Conservation (phyloP, 805 yeast species). For the Saturnispora quitensis region DNA sequence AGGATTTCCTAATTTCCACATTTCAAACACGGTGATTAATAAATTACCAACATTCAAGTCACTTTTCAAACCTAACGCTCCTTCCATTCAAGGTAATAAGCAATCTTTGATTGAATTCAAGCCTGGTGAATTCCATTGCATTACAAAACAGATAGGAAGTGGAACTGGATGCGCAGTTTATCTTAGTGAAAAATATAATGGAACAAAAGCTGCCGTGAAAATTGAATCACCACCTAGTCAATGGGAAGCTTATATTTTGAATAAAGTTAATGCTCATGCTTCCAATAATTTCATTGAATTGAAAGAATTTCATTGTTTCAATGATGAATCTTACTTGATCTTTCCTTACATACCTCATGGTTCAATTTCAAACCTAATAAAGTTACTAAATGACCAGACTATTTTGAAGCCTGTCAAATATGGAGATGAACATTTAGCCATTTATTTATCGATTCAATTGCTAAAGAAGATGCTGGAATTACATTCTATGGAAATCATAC, state of each 20-base stretch:
- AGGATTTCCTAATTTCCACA: slow-evolving; percentile 25
- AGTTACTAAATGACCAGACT: slow-evolving; percentile 26
- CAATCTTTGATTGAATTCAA: slow-evolving; percentile 37
- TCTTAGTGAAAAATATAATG: slow-evolving; percentile 53
- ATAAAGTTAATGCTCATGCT: slow-evolving; percentile 40
- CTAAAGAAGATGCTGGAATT: slow-evolving; percentile 48
- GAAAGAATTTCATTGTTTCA: slow-evolving; percentile 42
- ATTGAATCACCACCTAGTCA: slow-evolving; percentile 57
- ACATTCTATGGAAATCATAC: slow-evolving; percentile 62
- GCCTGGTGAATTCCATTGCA: slow-evolving; percentile 34
- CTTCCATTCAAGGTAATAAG: slow-evolving; percentile 24
- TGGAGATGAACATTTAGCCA: slow-evolving; percentile 50
- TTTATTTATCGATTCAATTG: slow-evolving; percentile 58
- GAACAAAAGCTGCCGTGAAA: slow-evolving; percentile 56
- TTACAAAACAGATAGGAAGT: slow-evolving; percentile 54
- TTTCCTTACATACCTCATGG: slow-evolving; percentile 63
- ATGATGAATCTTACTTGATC: slow-evolving; percentile 61
- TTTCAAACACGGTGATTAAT: slow-evolving; percentile 4
- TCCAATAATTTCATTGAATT: slow-evolving; percentile 31
- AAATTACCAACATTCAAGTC: slow-evolving; percentile 15
- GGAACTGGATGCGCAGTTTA: slow-evolving; percentile 80
- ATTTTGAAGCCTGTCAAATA: slow-evolving; percentile 24
- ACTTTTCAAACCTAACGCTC: slow-evolving; percentile 14
- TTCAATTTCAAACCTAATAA: slow-evolving; percentile 61
- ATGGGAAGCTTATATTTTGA: slow-evolving; percentile 78